Evolutionary conservation across 2,329 filamentous ascomycete genomes (phyloP).

Genomic region (Botryotinia calthae): DNA sequence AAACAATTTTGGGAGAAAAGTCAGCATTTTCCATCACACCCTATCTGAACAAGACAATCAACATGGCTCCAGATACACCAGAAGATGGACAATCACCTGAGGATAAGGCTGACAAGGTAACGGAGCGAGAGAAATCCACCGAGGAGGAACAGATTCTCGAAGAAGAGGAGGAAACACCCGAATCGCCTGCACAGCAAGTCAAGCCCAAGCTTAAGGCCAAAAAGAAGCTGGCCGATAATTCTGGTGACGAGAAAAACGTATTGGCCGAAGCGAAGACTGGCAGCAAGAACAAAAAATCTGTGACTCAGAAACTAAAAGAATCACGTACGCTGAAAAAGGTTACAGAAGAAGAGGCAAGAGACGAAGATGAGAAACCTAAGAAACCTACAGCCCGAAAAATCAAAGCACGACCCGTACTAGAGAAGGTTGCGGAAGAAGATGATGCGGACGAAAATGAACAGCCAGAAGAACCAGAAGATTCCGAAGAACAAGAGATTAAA

Average conservation of each 20-base stretch:
- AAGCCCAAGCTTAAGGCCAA: constrained; percentile 26
- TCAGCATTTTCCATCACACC: constrained; percentile 93
- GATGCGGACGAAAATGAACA: constrained; percentile 33
- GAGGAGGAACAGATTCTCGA: constrained; percentile 18
- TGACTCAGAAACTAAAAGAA: constrained; percentile 35
- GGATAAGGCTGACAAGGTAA: constrained; percentile 15
- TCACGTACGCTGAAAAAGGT: constrained; percentile 43
- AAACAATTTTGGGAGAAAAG: constrained; percentile 72
- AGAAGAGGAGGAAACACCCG: constrained; percentile 12
- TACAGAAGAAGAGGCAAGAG: constrained; percentile 40
- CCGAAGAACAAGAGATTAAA: constrained; percentile 12
- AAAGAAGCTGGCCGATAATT: constrained; percentile 30
- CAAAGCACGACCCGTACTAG: constrained; percentile 22
- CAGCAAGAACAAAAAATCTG: constrained; percentile 34
- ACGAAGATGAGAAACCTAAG: constrained; percentile 30
- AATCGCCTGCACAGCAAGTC: constrained; percentile 11
- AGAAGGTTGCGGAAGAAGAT: constrained; percentile 44
- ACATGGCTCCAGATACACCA: constrained; percentile 46
- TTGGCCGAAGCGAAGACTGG: constrained; percentile 44
- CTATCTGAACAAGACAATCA: constrained; percentile 76
- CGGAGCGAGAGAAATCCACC: constrained; percentile 19
- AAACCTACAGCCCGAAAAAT: constrained; percentile 1
- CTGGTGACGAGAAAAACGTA: constrained; percentile 42
- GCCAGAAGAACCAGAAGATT: constrained; percentile 38
- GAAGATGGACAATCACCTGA: constrained; percentile 13